Conservation (phyloP, 2,329 filamentous ascomycete genomes). For the Paecilomyces formosus region DNA sequence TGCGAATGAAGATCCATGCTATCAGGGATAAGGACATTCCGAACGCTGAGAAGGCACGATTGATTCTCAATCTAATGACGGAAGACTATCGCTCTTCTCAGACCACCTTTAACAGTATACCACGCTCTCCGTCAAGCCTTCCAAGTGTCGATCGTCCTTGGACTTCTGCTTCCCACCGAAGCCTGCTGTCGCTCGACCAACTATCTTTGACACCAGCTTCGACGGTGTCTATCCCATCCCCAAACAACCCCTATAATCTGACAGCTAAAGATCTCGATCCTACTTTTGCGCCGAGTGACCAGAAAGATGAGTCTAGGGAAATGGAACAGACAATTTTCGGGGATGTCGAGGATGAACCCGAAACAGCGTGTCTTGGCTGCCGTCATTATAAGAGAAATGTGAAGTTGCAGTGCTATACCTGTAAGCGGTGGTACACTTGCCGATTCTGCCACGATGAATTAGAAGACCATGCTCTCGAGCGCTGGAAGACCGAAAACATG, state of each 20-base stretch:
- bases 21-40: slow-evolving; percentile 58
- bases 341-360: slow-evolving; percentile 39
- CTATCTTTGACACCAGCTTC: slow-evolving; percentile 16
- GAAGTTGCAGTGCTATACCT: slow-evolving; percentile 87
- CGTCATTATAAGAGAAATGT: slow-evolving; percentile 92
- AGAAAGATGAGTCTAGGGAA: slow-evolving; percentile 18
- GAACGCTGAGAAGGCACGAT: slow-evolving; percentile 58
- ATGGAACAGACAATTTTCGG: slow-evolving; percentile 11
- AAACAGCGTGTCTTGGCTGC: slow-evolving; percentile 62
- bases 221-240: slow-evolving; percentile 18
- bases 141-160: slow-evolving; percentile 17
- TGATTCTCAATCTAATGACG: slow-evolving; percentile 64
- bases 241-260: slow-evolving; percentile 32
- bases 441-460: slow-evolving; percentile 84
- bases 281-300: slow-evolving; percentile 53
- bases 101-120: slow-evolving; percentile 15
- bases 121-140: slow-evolving; percentile 18
- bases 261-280: slow-evolving; percentile 53
- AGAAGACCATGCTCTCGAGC: slow-evolving; percentile 71
- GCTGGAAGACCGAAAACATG: slow-evolving; percentile 87
- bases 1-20: slow-evolving; percentile 60
- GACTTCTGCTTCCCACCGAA: slow-evolving; percentile 25
- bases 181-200: slow-evolving; percentile 20
- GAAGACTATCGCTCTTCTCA: slow-evolving; percentile 55
- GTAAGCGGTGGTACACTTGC: slow-evolving; percentile 88